Evolutionary conservation across 1,139 yeast genomes (phyloP).

Genomic region (Arxiozyma telluris): DNA sequence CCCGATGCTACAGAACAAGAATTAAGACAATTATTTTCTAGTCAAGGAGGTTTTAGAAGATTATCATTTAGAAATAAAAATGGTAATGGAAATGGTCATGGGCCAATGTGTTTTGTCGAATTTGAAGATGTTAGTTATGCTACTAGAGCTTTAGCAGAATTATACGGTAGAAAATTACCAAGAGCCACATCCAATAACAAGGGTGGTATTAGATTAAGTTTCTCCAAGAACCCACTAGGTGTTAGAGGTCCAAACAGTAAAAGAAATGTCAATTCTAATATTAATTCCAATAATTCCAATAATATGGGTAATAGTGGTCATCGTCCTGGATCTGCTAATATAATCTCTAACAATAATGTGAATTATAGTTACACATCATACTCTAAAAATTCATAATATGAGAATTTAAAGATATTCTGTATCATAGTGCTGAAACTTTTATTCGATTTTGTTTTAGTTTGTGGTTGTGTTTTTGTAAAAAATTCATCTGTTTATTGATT

Average conservation of each 20-base stretch:
- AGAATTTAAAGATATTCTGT: not conserved
- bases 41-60: slow-evolving; percentile 87
- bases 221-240: slow-evolving; percentile 92
- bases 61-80: slow-evolving; percentile 77
- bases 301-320: slow-evolving; percentile 1
- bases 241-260: slow-evolving; percentile 56
- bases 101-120: slow-evolving; percentile 99
- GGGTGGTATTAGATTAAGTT: slow-evolving; percentile 90
- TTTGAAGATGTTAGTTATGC: slow-evolving; percentile 94
- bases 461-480: not conserved
- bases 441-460: not conserved
- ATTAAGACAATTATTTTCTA: slow-evolving; percentile 73
- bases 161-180: slow-evolving; percentile 79
- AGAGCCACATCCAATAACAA: slow-evolving; percentile 59
- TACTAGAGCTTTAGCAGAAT: slow-evolving; percentile 83
- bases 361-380: slow-evolving; percentile 3
- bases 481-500: no score
- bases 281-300: not conserved
- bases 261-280: slow-evolving; percentile 13
- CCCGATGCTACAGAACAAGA: slow-evolving; percentile 96
- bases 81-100: slow-evolving; percentile 44
- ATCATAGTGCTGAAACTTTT: not conserved
- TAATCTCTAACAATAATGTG: not conserved
- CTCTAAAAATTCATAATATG: slow-evolving; percentile 1
- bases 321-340: slow-evolving; percentile 2